Conservation (phyloP, 352 stramenopile genomes). For the Globisporangium recalcitrans region DNA sequence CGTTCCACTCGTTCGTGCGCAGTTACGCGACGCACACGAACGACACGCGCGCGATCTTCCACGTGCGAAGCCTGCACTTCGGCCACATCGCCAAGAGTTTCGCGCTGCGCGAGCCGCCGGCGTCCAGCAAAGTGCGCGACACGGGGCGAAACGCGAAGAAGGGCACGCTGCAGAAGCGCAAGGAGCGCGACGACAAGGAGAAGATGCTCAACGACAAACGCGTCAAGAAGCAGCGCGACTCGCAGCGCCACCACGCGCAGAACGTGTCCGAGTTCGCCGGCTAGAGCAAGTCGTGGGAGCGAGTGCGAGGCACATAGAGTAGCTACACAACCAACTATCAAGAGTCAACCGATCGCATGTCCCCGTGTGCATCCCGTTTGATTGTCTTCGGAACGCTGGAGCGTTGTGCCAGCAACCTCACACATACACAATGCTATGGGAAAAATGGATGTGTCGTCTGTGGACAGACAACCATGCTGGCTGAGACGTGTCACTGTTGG, state of each 20-base stretch:
- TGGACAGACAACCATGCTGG: too few relatives aligned
- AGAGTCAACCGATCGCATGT: slow-evolving; percentile 1
- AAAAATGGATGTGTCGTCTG: too few relatives aligned
- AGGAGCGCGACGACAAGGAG: slow-evolving; percentile 72
- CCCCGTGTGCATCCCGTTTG: too few relatives aligned
- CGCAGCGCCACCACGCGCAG: slow-evolving; percentile 63
- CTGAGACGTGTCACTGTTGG: too few relatives aligned
- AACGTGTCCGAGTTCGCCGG: slow-evolving; percentile 77
- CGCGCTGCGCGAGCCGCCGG: slow-evolving; percentile 77
- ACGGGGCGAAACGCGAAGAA: slow-evolving; percentile 70
- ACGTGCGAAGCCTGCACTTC: slow-evolving; percentile 91
- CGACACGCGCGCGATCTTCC: slow-evolving; percentile 90
- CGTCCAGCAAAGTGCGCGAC: slow-evolving; percentile 74
- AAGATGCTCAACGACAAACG: slow-evolving; percentile 45
- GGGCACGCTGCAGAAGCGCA: slow-evolving; percentile 79
- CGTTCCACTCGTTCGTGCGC: slow-evolving; percentile 91
- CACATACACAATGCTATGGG: too few relatives aligned
- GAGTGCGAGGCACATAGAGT: slow-evolving; percentile 3
- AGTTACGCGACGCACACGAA: slow-evolving; percentile 91
- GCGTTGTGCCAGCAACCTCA: too few relatives aligned
- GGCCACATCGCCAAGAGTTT: slow-evolving; percentile 94
- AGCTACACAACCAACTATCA: not conserved
- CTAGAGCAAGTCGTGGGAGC: slow-evolving; percentile 21
- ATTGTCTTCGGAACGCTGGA: too few relatives aligned
- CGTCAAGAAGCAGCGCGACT: slow-evolving; percentile 50